A percentile compares a stretch with the other conserved stretches of the same genome.
Conservation (phyloP, 495 filamentous ascomycete genomes). For the Neurospora sp. region DNA sequence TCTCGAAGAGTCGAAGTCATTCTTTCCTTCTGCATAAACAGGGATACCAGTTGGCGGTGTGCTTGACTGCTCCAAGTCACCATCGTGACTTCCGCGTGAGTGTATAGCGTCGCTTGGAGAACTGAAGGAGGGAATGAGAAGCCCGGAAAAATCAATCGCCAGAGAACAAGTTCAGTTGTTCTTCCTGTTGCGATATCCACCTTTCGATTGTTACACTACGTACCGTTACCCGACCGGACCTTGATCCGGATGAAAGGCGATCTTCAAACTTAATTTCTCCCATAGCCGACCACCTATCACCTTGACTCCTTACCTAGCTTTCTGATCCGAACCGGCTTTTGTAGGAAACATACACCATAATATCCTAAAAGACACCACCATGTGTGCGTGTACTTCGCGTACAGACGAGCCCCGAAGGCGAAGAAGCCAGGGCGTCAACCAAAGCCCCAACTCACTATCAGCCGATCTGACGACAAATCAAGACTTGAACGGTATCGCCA, state of each 20-base stretch:
- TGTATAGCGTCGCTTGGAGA: background rate
- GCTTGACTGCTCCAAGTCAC: background rate
- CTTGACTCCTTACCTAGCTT: background rate
- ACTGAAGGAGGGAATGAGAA: background rate
- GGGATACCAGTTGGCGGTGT: background rate
- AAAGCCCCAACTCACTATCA: slow-evolving; percentile 44
- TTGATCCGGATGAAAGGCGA: background rate
- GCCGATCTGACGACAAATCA: slow-evolving; percentile 47
- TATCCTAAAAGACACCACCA: slow-evolving; percentile 34
- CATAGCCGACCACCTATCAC: background rate
- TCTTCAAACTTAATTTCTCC: background rate
- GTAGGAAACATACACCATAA: background rate
- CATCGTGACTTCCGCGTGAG: background rate
- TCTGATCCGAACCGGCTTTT: background rate
- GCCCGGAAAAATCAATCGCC: background rate
- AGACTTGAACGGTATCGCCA: slow-evolving; percentile 49
- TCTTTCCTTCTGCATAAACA: background rate
- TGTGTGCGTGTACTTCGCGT: slow-evolving; percentile 41
- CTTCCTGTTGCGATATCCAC: background rate
- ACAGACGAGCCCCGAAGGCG: slow-evolving; percentile 40
- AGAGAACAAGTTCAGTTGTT: background rate
- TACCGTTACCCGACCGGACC: too few relatives aligned
- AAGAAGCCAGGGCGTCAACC: slow-evolving; percentile 43
- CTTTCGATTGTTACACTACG: too few relatives aligned
- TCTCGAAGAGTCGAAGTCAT: too few relatives aligned